Evolutionary conservation across 179 eudicot genomes (phyloP), one percentile per base, ranked within the genome.

Genomic region (Monotropa hypopitys): DNA sequence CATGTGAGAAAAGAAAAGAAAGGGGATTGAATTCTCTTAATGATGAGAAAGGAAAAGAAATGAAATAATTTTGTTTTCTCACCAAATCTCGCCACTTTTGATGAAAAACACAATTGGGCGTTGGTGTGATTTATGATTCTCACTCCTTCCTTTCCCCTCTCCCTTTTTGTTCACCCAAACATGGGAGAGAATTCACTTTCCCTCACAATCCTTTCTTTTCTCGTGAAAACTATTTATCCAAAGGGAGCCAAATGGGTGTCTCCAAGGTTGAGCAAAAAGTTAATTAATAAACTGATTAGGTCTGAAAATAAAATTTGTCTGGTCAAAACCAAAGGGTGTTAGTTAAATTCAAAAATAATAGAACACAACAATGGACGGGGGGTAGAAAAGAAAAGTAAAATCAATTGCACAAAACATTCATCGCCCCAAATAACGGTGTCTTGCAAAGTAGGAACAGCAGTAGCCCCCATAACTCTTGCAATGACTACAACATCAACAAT

Each of bases 401-500:
- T 61, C 16, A n/a, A 35, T 73, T 56, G 26, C 8, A 83, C 76
- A 79, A 45, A 88, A 98, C 99, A 93, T 75, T 93, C 97, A 89
- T 95, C 99, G 2, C 93, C 96, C 99, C 99, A 93, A 38, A 95
- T 84, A 65, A 90, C 89, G 66, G 91, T 95, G 70, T 91, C 95
- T 82, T 95, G 98, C 80, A 93, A 87, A 67, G 88, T 87, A 3
- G 98, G 99, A 40, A 93, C 96, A 80, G 93, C 97, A 62, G 97
- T 87, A 80, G 99, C 99, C 3, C 93, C 98, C 43, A 95, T 93
- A 68, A 95, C 86, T 33, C 99, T 83, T 7, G 99, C 99, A 83
- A 95, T 93, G 0, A 95, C 93, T 43, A 95, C 99, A 63, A 98
- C 99, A 84, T 95, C 99, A 43, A 95, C 97, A 83, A 95, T 95